Conservation (phyloP, 2,329 filamentous ascomycete genomes). For the Intubia oerlemansii region DNA sequence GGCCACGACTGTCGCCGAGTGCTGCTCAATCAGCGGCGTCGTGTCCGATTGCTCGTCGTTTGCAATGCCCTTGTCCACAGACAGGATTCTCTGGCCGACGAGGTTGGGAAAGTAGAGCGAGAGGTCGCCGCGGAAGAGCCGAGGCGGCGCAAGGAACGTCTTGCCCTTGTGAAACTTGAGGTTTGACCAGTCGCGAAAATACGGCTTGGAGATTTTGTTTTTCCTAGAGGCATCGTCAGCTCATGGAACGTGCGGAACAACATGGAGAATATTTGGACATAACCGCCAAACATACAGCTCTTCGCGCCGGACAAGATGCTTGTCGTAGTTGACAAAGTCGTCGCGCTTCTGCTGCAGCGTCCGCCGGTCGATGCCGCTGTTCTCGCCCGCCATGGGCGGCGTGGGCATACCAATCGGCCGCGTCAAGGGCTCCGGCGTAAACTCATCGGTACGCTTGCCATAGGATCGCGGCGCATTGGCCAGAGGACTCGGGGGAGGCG, state of each 20-base stretch:
- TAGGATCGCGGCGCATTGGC: slow-evolving; percentile 38
- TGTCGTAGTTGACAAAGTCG: slow-evolving; percentile 70
- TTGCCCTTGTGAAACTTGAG: slow-evolving; percentile 71
- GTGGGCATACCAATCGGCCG: slow-evolving; percentile 65
- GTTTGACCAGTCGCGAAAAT: slow-evolving; percentile 91
- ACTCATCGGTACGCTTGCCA: slow-evolving; percentile 30
- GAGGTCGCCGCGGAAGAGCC: slow-evolving; percentile 63
- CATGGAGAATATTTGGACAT: background rate
- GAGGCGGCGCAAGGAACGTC: slow-evolving; percentile 66
- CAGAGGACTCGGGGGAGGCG: slow-evolving; percentile 14
- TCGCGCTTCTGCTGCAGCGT: slow-evolving; percentile 46
- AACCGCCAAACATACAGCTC: slow-evolving; percentile 46
- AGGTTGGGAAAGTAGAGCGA: slow-evolving; percentile 92
- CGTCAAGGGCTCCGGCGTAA: slow-evolving; percentile 35
- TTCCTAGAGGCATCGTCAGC: slow-evolving; percentile 30
- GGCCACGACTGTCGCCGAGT: slow-evolving; percentile 49
- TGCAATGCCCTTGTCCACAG: slow-evolving; percentile 20
- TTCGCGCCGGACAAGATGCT: slow-evolving; percentile 56
- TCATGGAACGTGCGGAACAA: background rate
- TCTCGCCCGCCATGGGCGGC: slow-evolving; percentile 59
- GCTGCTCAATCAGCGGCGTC: slow-evolving; percentile 37
- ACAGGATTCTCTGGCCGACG: slow-evolving; percentile 53
- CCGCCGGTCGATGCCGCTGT: slow-evolving; percentile 54
- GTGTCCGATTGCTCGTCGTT: slow-evolving; percentile 51
- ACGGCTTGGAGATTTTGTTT: slow-evolving; percentile 60